Base-by-base conservation (phyloP, 2,329 filamentous ascomycete species). In the Diplocarpon rosae region DNA sequence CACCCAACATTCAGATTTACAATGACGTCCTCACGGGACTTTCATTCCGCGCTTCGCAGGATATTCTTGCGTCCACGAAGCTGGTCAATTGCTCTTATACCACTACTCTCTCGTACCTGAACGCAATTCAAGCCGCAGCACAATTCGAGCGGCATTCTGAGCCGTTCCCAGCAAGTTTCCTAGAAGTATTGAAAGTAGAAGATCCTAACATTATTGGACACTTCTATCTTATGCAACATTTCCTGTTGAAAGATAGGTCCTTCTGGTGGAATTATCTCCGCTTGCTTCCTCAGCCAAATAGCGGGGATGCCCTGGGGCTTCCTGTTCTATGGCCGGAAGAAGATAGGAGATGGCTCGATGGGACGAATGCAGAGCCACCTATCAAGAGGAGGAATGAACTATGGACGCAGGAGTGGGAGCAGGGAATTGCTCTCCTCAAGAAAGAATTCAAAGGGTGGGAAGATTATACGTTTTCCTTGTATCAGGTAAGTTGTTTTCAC, bases 181-280 rank as follows among this genome's bases (percentile, higher is more conserved):
- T 82, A 37, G 54, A 66, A 1, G 55, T 57, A 4, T 61, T 70
- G 1, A 71, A 72, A 1, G 70, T 32, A 5, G 49, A 56, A 3
- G 48, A 54, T 28, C 54, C 76, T 0, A 73, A 83, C 52, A 75
- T 83, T 45, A 63, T 80, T 39, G 72, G 76, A 8, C 72, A 80
- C 3, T 82, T 86, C 62, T 81, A 84, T 51, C 68, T 88, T 5
- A 70, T 84, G 58, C 75, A 80, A 49, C 76, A 88, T 59, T 79
- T 77, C 56, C 66, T 86, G 28, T 62, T 71, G 2, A 74, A 73
- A 1, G 44, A 62, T 1, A 56, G 69, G 1, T 83, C 82, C 0
- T 76, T 75, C 52, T 88, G 83, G 83, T 70, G 67, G 59, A 72
- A 78, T 1, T 88, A 88, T 62, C 74, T 87, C 51, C 63, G 65